Base-by-base conservation (phyloP, 169 alveolate species). In the Sarcocystis neurona region DNA sequence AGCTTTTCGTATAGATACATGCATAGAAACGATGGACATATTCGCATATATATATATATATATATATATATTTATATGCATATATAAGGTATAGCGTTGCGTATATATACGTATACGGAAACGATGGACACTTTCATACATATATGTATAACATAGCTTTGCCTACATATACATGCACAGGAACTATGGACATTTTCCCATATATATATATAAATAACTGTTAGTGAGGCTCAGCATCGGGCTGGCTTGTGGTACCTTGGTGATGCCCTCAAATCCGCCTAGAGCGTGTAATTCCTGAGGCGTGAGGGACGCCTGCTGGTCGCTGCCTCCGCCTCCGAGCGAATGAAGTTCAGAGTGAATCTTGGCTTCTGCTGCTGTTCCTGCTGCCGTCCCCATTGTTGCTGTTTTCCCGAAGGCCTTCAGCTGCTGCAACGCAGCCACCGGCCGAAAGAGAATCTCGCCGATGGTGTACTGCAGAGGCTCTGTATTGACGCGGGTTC, bases 361-460 rank as follows among this genome's bases (percentile, higher is more conserved):
- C n/a, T n/a, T n/a, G n/a, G n/a, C n/a, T n/a, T n/a, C n/a, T n/a
- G n/a, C n/a, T n/a, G n/a, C n/a, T n/a, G n/a, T n/a, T n/a, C n/a
- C n/a, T n/a, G n/a, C n/a, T n/a, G n/a, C n/a, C n/a, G n/a, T n/a
- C n/a, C n/a, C n/a, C n/a, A n/a, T n/a, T n/a, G n/a, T n/a, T n/a
- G n/a, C n/a, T n/a, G n/a, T n/a, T n/a, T n/a, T n/a, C n/a, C n/a
- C n/a, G n/a, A n/a, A n/a, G 6, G 50, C 39, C 80, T 72, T 46
- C 47, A 79, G 70, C 12, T 27, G 20, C 53, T 30, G 72, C 70
- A 79, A 46, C 34, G 87, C 87, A 3, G 5, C 74, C 2, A 2
- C 0, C 8, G 86, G 86, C 5, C 48, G 20, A 34, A 87, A 87
- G 53, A 87, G 91, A 30, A 87, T 18, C 27, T 87, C 91, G 37